Evolutionary conservation across 164 flowering plant genomes (phyloP), one percentile per base, ranked within the genome.

Genomic region (Chimonanthus salicifolius): DNA sequence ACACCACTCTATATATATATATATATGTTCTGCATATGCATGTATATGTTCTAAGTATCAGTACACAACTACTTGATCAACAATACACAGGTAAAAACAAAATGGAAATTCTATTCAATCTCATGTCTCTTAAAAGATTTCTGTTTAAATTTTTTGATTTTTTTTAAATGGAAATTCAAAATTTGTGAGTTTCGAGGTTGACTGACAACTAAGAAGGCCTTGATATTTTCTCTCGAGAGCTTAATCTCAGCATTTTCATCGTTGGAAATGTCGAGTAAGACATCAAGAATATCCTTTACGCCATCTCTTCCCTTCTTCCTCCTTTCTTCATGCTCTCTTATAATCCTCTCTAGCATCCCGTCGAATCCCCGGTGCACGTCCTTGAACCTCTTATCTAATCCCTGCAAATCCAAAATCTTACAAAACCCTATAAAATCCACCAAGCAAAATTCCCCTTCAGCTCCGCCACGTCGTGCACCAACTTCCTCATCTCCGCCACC

Each of bases 131-230:
- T 20, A 20, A 20, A 20, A 20, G 21, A 20, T 20, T 20, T 20
- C 21, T 20, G 21, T 20, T 20, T 20, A 20, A 20, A 20, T 20
- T 20, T 20, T 20, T 20, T 20, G 0, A 20, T 33, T 33, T 33
- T n/a, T 33, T 49, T 49, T 49, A 49, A 49, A 49, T 9, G 51
- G 0, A 5, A 49, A 9, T 49, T 0, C 0, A 49, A 5, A 18
- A 15, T 18, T 15, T 20, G 1, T 9, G 3, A 63, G 20, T 2
- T 6, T 9, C 7, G 43, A 44, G 44, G 13, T 7, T 51, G 7
- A 65, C 45, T 73, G 83, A 88, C 95, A 88, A 85, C 46, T 46
- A 89, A 67, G n/a, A 89, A 72, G 33, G 87, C 91, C 69, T 90
- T 90, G 72, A 90, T 83, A 68, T 87, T 82, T 46, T 80, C 78